A percentile compares a stretch with the other conserved stretches of the same genome.
phyloP scores from a whole-genome alignment of 805 yeast species.

The Candida vaughaniae region DNA sequence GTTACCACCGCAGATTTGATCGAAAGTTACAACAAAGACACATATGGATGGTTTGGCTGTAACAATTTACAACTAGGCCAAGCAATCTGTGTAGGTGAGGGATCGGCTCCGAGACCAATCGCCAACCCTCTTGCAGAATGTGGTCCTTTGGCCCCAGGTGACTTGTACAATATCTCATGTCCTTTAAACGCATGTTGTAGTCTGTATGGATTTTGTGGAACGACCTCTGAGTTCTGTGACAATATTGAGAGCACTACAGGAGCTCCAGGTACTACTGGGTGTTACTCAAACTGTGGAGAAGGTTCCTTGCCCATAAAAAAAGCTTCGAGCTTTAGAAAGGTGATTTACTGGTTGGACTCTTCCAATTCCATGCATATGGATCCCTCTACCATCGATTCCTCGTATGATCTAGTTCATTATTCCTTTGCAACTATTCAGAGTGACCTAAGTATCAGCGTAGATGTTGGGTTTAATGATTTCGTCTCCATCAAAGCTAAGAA shows the following conservation, averaged over 20 bases:
- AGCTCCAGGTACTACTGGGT: slow-evolving; percentile 16
- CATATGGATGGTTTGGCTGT: slow-evolving; percentile 16
- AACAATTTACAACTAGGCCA: slow-evolving; percentile 6
- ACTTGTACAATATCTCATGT: slow-evolving; percentile 12
- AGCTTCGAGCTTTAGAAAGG: slow-evolving; percentile 12
- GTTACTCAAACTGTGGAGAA: slow-evolving; percentile 17
- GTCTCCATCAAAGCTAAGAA: slow-evolving; percentile 11
- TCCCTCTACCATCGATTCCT: slow-evolving; percentile 7
- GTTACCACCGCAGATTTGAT: slow-evolving; percentile 5
- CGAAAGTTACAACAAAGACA: slow-evolving; percentile 10
- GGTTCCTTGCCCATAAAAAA: slow-evolving; percentile 12
- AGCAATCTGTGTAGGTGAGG: slow-evolving; percentile 13
- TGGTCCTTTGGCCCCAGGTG: slow-evolving; percentile 19
- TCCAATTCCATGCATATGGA: slow-evolving; percentile 5
- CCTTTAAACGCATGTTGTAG: slow-evolving; percentile 18
- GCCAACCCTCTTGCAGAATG: slow-evolving; percentile 15
- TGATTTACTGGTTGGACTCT: slow-evolving; percentile 15
- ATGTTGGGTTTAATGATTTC: slow-evolving; percentile 9
- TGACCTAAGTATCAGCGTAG: too few species aligned
- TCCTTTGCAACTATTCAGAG: slow-evolving; percentile 12
- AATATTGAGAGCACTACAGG: slow-evolving; percentile 8
- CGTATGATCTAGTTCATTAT: slow-evolving; percentile 14
- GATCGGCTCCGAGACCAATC: slow-evolving; percentile 15
- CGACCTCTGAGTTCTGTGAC: slow-evolving; percentile 14
- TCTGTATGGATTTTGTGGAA: slow-evolving; percentile 13